phyloP scores from a whole-genome alignment of 257 asterid species.

The Verbascum thapsus region DNA sequence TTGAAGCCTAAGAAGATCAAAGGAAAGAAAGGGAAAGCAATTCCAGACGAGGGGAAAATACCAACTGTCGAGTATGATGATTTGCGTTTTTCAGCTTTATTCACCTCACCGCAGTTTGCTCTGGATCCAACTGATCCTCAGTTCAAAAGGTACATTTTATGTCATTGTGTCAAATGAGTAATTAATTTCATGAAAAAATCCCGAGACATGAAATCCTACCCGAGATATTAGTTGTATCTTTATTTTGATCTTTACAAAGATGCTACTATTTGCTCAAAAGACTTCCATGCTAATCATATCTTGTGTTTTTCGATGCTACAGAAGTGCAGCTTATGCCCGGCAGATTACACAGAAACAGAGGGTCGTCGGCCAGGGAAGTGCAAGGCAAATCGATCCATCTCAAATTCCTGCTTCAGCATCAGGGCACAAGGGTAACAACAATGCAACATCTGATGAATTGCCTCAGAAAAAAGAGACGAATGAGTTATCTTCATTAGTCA shows the following conservation, averaged over 20 bases:
- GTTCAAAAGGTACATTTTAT: constrained; percentile 69
- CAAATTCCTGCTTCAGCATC: constrained; percentile 16
- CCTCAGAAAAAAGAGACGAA: constrained; percentile 40
- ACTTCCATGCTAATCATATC: background rate
- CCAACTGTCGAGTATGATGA: constrained; percentile 63
- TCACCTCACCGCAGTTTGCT: constrained; percentile 64
- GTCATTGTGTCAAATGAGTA: background rate
- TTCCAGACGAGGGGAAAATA: constrained; percentile 60
- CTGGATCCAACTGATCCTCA: constrained; percentile 98
- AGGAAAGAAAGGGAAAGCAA: constrained; percentile 65
- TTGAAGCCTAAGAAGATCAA: constrained; percentile 66
- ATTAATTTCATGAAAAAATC: background rate
- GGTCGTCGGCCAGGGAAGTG: background rate
- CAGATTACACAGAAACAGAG: constrained; percentile 35
- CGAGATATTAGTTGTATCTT: background rate
- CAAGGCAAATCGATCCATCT: background rate
- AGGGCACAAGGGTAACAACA: constrained; percentile 20
- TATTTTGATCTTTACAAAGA: constrained; percentile 1
- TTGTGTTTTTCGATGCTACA: constrained; percentile 6
- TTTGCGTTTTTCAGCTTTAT: constrained; percentile 72
- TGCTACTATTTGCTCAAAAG: background rate
- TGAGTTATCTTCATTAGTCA: constrained; percentile 53
- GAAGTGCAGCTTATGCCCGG: constrained; percentile 44
- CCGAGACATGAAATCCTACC: background rate
- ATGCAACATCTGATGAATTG: constrained; percentile 22